Percentiles rank a stretch among this genome's conserved stretches.
Evolutionary conservation across 345 rosid species (phyloP).

Genomic region (Stellera chamaejasme): DNA sequence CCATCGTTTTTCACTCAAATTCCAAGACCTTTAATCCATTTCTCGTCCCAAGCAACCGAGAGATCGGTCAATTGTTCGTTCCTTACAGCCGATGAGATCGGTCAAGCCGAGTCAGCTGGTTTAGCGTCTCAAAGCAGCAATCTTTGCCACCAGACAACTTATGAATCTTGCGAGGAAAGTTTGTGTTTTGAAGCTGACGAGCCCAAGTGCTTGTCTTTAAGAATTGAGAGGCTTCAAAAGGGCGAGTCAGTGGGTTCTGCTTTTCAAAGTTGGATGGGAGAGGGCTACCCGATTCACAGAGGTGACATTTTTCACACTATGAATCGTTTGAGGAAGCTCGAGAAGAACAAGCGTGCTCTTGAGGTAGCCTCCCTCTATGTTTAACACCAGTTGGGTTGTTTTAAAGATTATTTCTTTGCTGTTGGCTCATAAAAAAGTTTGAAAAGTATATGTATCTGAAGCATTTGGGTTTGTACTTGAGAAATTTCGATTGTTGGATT

Average conservation of each 20-base stretch:
- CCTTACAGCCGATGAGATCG: too few species aligned
- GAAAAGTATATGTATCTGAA: too few species aligned
- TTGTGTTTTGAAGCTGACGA: constrained; percentile 18
- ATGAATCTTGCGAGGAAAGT: constrained; percentile 4
- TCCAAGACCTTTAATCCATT: constrained; percentile 16
- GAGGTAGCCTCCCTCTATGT: constrained; percentile 27
- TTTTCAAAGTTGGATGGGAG: constrained; percentile 66
- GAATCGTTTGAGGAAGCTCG: constrained; percentile 64
- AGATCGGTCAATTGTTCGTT: not conserved
- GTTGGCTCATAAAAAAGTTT: not conserved
- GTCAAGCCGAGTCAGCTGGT: too few species aligned
- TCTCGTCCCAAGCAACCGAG: constrained; percentile 21
- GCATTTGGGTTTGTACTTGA: too few species aligned
- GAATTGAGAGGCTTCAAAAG: constrained; percentile 62
- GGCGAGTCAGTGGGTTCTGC: constrained; percentile 59
- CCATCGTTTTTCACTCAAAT: constrained; percentile 6
- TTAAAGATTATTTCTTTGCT: not conserved
- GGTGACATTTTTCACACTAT: constrained; percentile 58
- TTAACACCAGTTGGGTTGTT: not conserved
- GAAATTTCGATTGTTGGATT: too few species aligned
- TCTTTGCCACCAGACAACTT: constrained; percentile 13
- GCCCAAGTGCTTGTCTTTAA: constrained; percentile 50
- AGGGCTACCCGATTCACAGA: constrained; percentile 53
- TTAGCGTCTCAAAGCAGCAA: not conserved
- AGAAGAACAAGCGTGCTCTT: constrained; percentile 64